Percentiles rank a stretch among this genome's conserved stretches.
Conservation (phyloP, 2,329 filamentous ascomycete species). For the Pseudocercospora macadamiae region DNA sequence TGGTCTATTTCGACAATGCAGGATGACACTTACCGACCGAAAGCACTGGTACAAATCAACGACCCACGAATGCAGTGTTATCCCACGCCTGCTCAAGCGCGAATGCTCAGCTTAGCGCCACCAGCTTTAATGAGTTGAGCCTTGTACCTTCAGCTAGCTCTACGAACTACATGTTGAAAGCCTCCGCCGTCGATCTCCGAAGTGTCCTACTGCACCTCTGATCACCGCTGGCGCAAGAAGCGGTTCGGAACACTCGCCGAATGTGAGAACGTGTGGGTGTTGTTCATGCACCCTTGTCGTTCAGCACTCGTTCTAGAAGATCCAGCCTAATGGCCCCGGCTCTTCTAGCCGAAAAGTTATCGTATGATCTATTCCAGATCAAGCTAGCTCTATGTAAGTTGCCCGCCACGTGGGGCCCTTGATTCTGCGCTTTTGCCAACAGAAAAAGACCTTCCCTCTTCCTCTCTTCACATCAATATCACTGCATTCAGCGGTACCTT, state of each 20-base stretch:
- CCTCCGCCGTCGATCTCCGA: background rate
- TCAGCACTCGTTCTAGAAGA: background rate
- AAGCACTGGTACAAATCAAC: too few relatives aligned
- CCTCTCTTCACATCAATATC: slow-evolving; percentile 11
- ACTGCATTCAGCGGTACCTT: background rate
- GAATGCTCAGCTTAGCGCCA: background rate
- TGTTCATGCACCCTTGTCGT: background rate
- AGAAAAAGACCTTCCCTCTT: slow-evolving; percentile 15
- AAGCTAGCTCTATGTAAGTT: background rate
- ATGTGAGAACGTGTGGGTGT: background rate
- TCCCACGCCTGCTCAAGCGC: too few relatives aligned
- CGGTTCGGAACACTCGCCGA: background rate
- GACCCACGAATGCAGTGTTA: too few relatives aligned
- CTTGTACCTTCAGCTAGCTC: background rate
- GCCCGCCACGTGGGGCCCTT: background rate
- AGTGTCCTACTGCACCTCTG: background rate
- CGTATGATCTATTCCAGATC: background rate
- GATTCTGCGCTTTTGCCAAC: background rate
- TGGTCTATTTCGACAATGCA: too few relatives aligned
- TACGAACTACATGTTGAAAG: background rate
- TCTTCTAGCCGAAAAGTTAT: background rate
- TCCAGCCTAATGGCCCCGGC: background rate
- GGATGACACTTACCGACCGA: too few relatives aligned
- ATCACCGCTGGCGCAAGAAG: background rate
- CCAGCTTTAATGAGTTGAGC: background rate